Conservation (phyloP, 805 yeast genomes). For the Maudiozyma barnettii region DNA sequence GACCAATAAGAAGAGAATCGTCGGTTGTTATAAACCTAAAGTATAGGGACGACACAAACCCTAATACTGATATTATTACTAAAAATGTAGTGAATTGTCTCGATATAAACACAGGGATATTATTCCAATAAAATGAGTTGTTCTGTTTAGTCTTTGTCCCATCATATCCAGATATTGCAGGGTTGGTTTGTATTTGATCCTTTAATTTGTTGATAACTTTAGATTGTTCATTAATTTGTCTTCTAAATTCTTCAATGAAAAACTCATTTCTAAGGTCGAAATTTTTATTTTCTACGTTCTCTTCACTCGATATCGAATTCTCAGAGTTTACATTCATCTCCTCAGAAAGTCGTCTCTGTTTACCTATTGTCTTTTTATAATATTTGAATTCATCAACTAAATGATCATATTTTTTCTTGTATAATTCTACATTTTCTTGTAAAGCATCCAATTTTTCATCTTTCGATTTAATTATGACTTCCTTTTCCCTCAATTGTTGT, state of each 20-base stretch:
- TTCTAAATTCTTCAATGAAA: constrained; percentile 22
- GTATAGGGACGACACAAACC: background rate
- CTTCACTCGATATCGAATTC: background rate
- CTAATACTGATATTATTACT: background rate
- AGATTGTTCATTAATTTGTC: constrained; percentile 23
- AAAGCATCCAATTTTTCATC: constrained; percentile 14
- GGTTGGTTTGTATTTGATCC: constrained; percentile 9
- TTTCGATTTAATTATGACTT: constrained; percentile 13
- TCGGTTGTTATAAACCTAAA: background rate
- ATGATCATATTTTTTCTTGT: constrained; percentile 21
- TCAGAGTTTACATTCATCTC: background rate
- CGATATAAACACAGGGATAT: constrained; percentile 1
- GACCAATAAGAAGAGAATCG: background rate
- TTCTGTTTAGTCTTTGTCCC: background rate
- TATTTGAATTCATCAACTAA: constrained; percentile 22
- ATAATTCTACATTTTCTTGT: constrained; percentile 12
- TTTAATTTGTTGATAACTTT: constrained; percentile 16
- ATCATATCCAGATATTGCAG: background rate
- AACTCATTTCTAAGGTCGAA: constrained; percentile 18
- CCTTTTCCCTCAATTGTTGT: constrained; percentile 4
- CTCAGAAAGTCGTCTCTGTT: background rate
- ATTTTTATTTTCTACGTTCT: background rate
- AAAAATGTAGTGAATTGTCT: constrained; percentile 1
- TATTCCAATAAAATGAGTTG: background rate
- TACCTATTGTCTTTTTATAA: constrained; percentile 17